A percentile compares a stretch with the other conserved stretches of the same genome.
Evolutionary conservation across 225 moss, liverwort and hornwort genomes (phyloP).

Genomic region (Sphagnum contortum): DNA sequence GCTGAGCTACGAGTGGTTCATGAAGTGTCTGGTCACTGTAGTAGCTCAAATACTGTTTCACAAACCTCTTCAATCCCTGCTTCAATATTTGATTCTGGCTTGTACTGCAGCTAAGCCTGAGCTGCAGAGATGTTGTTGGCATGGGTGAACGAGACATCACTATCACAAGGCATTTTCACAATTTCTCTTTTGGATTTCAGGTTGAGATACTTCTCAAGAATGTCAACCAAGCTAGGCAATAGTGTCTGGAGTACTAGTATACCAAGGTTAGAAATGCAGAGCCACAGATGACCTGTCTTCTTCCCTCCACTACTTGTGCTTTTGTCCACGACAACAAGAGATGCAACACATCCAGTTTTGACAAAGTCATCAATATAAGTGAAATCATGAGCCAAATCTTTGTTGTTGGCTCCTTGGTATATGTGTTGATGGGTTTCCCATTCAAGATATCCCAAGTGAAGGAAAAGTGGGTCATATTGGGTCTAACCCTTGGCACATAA

Average conservation of each 20-base stretch:
- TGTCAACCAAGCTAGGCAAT: slow-evolving; percentile 4
- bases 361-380: too few species aligned
- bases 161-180: slow-evolving; percentile 1
- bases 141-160: slow-evolving; percentile 5
- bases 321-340: neutral
- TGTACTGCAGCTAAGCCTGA: neutral
- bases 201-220: neutral
- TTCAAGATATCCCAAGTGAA: too few species aligned
- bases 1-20: too few species aligned
- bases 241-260: neutral
- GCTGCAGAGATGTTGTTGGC: neutral
- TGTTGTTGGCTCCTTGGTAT: too few species aligned
- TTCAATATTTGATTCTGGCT: neutral
- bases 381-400: too few species aligned
- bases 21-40: too few species aligned
- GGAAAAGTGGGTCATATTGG: neutral
- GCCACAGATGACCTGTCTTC: slow-evolving; percentile 1
- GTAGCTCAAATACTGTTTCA: too few species aligned
- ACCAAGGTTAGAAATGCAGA: slow-evolving; percentile 2
- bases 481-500: too few species aligned
- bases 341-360: too few species aligned
- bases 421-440: too few species aligned
- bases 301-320: slow-evolving; percentile 3
- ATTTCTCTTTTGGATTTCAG: neutral
- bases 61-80: too few species aligned